phyloP scores from a whole-genome alignment of 805 yeast genomes.

The Cyberlindnera bimundalis region DNA sequence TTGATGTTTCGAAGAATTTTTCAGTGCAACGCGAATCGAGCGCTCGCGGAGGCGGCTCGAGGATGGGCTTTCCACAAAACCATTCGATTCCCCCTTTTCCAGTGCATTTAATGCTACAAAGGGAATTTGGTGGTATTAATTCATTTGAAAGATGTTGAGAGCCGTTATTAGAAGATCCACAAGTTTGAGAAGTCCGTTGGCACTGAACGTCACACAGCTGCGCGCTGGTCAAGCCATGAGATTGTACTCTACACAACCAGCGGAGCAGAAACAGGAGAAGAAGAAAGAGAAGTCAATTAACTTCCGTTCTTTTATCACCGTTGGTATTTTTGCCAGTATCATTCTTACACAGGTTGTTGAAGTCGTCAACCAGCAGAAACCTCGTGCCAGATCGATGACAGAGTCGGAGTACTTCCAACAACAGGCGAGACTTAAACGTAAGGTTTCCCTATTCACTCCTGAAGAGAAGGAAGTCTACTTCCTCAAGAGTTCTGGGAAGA shows the following conservation, averaged over 20 bases:
- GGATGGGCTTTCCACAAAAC: no score
- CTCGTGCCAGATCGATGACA: slow-evolving; percentile 29
- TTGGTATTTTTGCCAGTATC: slow-evolving; percentile 44
- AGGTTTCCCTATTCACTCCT: slow-evolving; percentile 39
- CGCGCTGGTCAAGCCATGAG: slow-evolving; percentile 1
- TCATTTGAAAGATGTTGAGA: no score
- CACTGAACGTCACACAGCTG: not conserved
- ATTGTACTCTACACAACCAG: slow-evolving; percentile 12
- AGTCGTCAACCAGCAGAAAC: slow-evolving; percentile 34
- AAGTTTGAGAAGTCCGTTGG: no score
- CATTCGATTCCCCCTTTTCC: no score
- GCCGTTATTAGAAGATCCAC: no score
- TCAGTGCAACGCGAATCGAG: not conserved
- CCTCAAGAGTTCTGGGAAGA: slow-evolving; percentile 27
- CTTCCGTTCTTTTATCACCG: slow-evolving; percentile 37
- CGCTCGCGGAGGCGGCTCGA: no score
- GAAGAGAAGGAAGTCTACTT: slow-evolving; percentile 42
- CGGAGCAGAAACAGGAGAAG: slow-evolving; percentile 3
- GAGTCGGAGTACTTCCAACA: slow-evolving; percentile 41
- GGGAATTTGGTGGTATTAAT: not conserved
- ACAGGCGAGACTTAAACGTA: slow-evolving; percentile 48
- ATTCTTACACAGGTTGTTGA: slow-evolving; percentile 38
- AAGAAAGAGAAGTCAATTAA: slow-evolving; percentile 33
- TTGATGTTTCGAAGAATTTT: not conserved
- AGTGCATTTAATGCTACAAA: no score